Conservation (phyloP, 441 rosid genomes). For the Pelargonium myrrhifolium region DNA sequence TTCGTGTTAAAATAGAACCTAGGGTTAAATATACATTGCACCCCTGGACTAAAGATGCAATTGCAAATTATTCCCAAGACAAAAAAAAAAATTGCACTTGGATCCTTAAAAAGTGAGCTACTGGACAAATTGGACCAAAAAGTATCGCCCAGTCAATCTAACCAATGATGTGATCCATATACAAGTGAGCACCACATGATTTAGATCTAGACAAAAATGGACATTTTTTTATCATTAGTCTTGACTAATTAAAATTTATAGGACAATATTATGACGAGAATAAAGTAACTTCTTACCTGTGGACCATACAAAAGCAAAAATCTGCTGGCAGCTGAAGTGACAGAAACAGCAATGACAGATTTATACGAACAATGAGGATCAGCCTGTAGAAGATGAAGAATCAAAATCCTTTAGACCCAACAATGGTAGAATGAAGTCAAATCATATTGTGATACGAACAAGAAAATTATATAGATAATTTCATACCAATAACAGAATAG, state of each 20-base stretch:
- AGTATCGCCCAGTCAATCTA: background rate
- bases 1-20: background rate
- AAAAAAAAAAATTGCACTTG: background rate
- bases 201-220: background rate
- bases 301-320: slow-evolving; percentile 67
- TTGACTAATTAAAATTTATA: slow-evolving; percentile 1
- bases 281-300: slow-evolving; percentile 40
- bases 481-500: slow-evolving; percentile 65
- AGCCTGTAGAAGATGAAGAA: slow-evolving; percentile 45
- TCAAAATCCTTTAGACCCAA: slow-evolving; percentile 13
- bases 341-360: slow-evolving; percentile 53
- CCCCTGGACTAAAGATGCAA: background rate
- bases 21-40: background rate
- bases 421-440: slow-evolving; percentile 4
- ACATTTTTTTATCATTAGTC: background rate
- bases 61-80: background rate
- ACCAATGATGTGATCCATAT: background rate
- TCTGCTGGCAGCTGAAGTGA: slow-evolving; percentile 63
- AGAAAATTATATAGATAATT: slow-evolving; percentile 14
- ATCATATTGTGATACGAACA: slow-evolving; percentile 3
- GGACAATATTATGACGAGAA: background rate
- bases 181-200: background rate
- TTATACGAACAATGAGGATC: slow-evolving; percentile 95
- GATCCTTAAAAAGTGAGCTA: background rate
- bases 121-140: background rate